phyloP scores from a whole-genome alignment of 257 asterid species.

The Nicotiana obtusifolia region DNA sequence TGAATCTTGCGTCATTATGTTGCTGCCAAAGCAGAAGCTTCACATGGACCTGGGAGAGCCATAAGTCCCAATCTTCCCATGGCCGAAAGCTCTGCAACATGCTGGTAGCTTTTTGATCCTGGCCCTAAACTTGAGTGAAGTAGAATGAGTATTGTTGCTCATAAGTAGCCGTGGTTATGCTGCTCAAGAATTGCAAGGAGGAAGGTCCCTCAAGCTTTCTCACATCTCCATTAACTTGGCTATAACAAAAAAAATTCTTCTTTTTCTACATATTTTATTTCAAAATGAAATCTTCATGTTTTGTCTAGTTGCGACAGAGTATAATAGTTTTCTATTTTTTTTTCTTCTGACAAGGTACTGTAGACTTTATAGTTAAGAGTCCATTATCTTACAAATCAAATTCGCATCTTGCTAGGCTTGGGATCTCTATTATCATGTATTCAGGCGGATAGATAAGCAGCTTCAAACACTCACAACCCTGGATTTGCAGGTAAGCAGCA shows the following conservation, averaged over 20 bases:
- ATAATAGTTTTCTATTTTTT: neutral
- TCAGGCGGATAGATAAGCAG: constrained; percentile 93
- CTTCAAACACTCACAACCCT: constrained; percentile 90
- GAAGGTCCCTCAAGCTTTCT: neutral
- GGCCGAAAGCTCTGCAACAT: neutral
- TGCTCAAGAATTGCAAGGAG: neutral
- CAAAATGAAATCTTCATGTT: neutral
- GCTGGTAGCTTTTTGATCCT: neutral
- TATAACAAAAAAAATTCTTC: no score
- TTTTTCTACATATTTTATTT: no score
- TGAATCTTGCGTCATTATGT: neutral
- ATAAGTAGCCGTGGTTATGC: neutral
- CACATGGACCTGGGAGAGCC: neutral
- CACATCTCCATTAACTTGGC: neutral
- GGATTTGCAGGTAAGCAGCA: constrained; percentile 80
- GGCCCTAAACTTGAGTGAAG: neutral
- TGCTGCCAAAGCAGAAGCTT: neutral
- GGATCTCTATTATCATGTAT: constrained; percentile 97
- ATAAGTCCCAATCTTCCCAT: neutral
- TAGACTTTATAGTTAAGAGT: neutral
- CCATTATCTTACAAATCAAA: neutral
- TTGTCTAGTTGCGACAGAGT: neutral
- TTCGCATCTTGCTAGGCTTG: constrained; percentile 61
- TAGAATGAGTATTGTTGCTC: neutral
- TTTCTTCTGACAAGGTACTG: neutral